Percentiles rank a stretch among this genome's conserved stretches.
Evolutionary conservation across 2,329 filamentous ascomycete genomes (phyloP).

Genomic region (Lizonia empirigonia): DNA sequence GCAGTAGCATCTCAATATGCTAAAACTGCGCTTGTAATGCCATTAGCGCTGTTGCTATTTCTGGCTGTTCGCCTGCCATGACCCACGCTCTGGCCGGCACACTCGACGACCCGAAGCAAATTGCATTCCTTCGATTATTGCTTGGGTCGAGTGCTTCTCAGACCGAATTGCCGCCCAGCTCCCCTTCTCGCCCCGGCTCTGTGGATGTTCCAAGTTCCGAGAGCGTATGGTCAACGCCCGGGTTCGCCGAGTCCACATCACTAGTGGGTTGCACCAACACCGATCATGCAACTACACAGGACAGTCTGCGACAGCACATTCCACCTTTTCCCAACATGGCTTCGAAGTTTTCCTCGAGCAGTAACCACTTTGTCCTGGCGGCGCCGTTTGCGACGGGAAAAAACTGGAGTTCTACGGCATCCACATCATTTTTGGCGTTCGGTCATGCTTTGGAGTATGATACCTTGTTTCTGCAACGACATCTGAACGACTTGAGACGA

Average conservation of each 20-base stretch:
- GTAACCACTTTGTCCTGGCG: background rate
- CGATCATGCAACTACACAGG: constrained; percentile 1
- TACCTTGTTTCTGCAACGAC: constrained; percentile 32
- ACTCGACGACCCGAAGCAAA: constrained; percentile 11
- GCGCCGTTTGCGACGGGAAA: constrained; percentile 20
- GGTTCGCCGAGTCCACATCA: background rate
- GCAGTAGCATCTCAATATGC: constrained; percentile 36
- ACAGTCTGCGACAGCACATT: constrained; percentile 7
- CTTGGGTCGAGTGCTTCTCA: constrained; percentile 17
- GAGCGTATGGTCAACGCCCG: background rate
- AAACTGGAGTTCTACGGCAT: constrained; percentile 34
- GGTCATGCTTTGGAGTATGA: constrained; percentile 35
- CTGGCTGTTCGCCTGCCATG: constrained; percentile 20
- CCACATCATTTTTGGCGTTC: constrained; percentile 37
- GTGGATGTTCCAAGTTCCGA: constrained; percentile 10
- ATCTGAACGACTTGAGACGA: constrained; percentile 16
- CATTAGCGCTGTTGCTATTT: constrained; percentile 16
- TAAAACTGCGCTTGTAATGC: constrained; percentile 22
- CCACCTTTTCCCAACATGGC: constrained; percentile 7
- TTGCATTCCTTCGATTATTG: constrained; percentile 15
- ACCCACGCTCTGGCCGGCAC: constrained; percentile 16
- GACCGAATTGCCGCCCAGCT: too few species aligned
- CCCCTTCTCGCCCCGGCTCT: constrained; percentile 10
- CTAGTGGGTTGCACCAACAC: constrained; percentile 1
- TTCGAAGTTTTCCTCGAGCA: background rate